Evolutionary conservation across 1,139 yeast species (phyloP).

Genomic region (Kodamaea anthophila): DNA sequence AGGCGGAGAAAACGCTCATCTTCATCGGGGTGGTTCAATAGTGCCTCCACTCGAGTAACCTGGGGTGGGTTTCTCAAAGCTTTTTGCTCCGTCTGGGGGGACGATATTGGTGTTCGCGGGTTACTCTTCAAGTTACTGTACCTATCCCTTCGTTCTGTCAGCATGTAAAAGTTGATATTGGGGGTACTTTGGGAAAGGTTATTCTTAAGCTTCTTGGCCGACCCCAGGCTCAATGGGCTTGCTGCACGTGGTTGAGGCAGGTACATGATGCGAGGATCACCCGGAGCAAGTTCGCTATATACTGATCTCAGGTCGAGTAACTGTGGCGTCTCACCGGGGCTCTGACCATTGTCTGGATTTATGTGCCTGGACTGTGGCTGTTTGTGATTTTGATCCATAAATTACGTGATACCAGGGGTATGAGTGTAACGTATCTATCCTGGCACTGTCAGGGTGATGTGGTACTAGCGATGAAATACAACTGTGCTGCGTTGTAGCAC

Average conservation of each 20-base stretch:
- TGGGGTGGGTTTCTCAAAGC: too few relatives aligned
- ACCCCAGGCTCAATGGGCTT: constrained; percentile 11
- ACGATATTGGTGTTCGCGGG: too few relatives aligned
- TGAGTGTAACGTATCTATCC: too few relatives aligned
- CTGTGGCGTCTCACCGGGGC: too few relatives aligned
- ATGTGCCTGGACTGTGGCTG: constrained; percentile 13
- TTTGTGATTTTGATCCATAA: constrained; percentile 8
- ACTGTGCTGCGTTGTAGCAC: too few relatives aligned
- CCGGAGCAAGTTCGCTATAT: too few relatives aligned
- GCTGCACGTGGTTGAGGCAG: constrained; percentile 13
- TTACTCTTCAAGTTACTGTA: too few relatives aligned
- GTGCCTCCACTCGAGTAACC: constrained; percentile 6
- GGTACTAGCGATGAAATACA: too few relatives aligned
- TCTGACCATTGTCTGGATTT: not conserved
- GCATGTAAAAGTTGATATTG: constrained; percentile 8
- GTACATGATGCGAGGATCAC: too few relatives aligned
- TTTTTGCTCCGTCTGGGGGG: too few relatives aligned
- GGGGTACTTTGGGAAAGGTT: constrained; percentile 3
- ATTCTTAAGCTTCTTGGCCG: constrained; percentile 9
- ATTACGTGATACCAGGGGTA: too few relatives aligned
- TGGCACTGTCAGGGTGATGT: too few relatives aligned
- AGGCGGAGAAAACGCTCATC: constrained; percentile 37
- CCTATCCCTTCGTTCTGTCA: constrained; percentile 7
- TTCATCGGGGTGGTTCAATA: constrained; percentile 22
- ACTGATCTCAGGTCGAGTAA: not conserved